These are phyloP conservation scores for Protomyces arabidopsidicola DNA, from an alignment of 1,139 yeast species.

Conservation along the genomic window DNA sequence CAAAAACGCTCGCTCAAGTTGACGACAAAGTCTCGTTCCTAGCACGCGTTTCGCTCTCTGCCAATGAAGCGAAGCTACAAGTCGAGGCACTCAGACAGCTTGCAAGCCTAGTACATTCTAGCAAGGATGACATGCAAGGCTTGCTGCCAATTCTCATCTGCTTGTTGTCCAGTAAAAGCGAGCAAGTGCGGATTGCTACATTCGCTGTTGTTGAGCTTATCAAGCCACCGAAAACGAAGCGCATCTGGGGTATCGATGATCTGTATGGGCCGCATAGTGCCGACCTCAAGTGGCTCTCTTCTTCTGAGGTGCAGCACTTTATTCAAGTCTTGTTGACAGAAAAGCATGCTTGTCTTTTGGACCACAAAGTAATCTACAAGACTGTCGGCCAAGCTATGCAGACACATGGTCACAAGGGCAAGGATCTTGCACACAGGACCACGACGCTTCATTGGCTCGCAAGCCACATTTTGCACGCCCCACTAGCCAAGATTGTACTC, in stretches of 20 bases:
- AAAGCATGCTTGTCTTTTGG: constrained; percentile 46
- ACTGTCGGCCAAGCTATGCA: constrained; percentile 38
- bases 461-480: constrained; percentile 32
- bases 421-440: constrained; percentile 34
- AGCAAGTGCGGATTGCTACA: constrained; percentile 39
- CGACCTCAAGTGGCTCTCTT: constrained; percentile 53
- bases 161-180: constrained; percentile 38
- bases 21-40: constrained; percentile 9
- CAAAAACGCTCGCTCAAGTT: neutral
- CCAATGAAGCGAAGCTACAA: constrained; percentile 7
- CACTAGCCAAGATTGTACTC: constrained; percentile 31
- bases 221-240: neutral
- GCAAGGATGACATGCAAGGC: constrained; percentile 39
- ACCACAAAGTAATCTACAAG: constrained; percentile 44
- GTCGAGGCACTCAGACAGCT: constrained; percentile 45
- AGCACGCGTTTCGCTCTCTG: constrained; percentile 17
- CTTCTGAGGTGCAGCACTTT: constrained; percentile 57
- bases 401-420: constrained; percentile 29
- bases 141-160: constrained; percentile 38
- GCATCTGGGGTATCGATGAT: constrained; percentile 23
- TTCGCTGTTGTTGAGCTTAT: neutral
- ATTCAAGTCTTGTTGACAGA: constrained; percentile 44
- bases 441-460: constrained; percentile 32
- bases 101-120: constrained; percentile 14
- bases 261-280: constrained; percentile 39